Percentiles rank a stretch among this genome's conserved stretches.
These are phyloP conservation scores for Acanthamoeba lenticulata DNA, from an alignment of 208 protist genomes.

Conservation along the genomic window DNA sequence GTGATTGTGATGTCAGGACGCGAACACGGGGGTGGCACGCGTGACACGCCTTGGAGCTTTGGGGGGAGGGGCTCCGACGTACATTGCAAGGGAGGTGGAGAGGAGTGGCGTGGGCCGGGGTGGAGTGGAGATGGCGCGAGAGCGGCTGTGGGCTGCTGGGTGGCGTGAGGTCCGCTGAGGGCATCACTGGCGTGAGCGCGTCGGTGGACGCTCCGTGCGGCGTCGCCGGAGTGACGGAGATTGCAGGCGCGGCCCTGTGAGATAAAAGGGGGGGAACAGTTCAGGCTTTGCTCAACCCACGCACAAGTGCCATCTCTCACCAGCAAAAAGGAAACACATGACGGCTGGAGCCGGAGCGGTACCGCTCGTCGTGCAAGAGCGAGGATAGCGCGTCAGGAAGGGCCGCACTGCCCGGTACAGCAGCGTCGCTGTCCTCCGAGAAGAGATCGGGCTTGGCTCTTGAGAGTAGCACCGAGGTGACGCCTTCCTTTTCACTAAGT, in stretches of 20 bases:
- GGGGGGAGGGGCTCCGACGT: not conserved
- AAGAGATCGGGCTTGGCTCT: not conserved
- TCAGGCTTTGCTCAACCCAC: not conserved
- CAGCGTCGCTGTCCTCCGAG: constrained; percentile 2
- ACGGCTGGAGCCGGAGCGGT: not conserved
- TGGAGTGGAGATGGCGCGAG: constrained; percentile 10
- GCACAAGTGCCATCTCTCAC: not conserved
- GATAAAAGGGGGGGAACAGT: not conserved
- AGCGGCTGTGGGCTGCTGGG: not conserved
- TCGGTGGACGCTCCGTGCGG: not conserved
- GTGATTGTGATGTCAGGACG: too few species aligned
- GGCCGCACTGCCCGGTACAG: not conserved
- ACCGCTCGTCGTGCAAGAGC: not conserved
- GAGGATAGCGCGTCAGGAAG: not conserved
- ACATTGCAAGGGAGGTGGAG: not conserved
- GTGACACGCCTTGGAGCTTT: too few species aligned
- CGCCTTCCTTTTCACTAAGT: not conserved
- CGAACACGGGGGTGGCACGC: too few species aligned
- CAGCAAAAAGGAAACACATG: not conserved
- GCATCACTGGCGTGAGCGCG: not conserved
- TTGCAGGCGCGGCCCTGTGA: not conserved
- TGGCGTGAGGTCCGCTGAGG: not conserved
- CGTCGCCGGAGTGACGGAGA: constrained; percentile 45
- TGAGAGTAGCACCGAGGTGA: not conserved
- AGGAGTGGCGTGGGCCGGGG: not conserved